These are phyloP conservation scores for Bipolaris bicolor DNA, from an alignment of 2,329 filamentous ascomycete genomes.

Conservation along the genomic window DNA sequence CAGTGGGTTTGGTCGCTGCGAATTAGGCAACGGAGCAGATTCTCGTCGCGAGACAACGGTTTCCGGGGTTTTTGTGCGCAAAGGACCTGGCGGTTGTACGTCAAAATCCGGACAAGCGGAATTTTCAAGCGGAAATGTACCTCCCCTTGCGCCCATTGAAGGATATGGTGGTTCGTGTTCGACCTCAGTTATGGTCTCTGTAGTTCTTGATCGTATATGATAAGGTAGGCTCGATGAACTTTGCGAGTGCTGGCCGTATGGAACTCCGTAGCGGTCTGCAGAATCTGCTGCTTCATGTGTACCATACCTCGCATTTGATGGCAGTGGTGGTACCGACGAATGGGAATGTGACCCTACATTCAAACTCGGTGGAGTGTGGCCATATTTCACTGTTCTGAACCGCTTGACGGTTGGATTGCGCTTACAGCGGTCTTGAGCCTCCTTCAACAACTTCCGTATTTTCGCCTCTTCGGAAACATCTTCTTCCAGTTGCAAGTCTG, in stretches of 20 bases:
- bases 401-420: conserved; percentile 30
- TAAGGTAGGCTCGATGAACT: no score
- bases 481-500: conserved; percentile 25
- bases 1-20: not conserved
- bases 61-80: not conserved
- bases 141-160: not conserved
- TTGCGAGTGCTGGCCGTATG: not conserved
- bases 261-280: not conserved
- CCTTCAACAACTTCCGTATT: conserved; percentile 29
- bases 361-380: conserved; percentile 5
- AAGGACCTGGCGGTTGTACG: not conserved
- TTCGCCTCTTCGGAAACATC: conserved; percentile 24
- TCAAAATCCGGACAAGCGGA: no score
- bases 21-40: not conserved
- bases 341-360: not conserved
- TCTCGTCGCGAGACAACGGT: not conserved
- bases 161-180: not conserved
- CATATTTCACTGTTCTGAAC: conserved; percentile 24
- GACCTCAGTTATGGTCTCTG: not conserved
- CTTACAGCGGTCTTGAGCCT: conserved; percentile 28
- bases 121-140: no score
- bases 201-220: not conserved
- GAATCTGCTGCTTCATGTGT: not conserved
- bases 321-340: not conserved
- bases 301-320: not conserved